Evolutionary conservation across 805 yeast species (phyloP).

Genomic region (Suhomyces prunicola): DNA sequence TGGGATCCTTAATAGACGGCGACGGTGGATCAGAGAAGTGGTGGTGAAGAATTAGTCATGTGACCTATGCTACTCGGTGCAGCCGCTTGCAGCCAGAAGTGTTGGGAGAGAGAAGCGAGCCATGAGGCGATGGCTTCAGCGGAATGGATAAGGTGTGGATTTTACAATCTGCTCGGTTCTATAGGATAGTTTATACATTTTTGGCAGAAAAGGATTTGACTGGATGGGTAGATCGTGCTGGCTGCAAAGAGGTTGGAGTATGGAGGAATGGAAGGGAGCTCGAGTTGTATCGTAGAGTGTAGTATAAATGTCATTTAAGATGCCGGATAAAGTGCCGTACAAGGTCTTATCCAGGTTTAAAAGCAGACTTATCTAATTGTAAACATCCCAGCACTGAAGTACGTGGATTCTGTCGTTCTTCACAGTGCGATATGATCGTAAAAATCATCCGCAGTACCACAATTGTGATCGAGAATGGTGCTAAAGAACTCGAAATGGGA

Average conservation of each 20-base stretch:
- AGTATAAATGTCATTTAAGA: neutral
- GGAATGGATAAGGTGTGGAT: too few relatives aligned
- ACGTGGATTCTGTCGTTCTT: neutral
- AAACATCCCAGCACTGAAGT: neutral
- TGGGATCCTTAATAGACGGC: neutral
- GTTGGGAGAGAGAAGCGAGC: neutral
- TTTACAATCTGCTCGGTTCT: too few relatives aligned
- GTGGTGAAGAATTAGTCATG: neutral
- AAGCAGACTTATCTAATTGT: neutral
- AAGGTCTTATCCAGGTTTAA: too few relatives aligned
- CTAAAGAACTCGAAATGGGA: conserved; percentile 44
- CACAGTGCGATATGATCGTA: neutral
- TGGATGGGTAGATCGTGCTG: neutral
- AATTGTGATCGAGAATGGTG: conserved; percentile 27
- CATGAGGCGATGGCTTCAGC: too few relatives aligned
- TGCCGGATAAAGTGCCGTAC: neutral
- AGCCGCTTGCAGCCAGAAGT: neutral
- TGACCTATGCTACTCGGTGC: neutral
- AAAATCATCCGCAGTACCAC: neutral
- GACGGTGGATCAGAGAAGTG: neutral
- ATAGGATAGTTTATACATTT: too few relatives aligned
- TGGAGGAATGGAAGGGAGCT: neutral
- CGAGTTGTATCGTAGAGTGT: too few relatives aligned
- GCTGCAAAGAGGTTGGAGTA: neutral
- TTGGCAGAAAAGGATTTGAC: too few relatives aligned